These are phyloP conservation scores for Candida labiduridarum DNA, from an alignment of 1,139 yeast species.

Conservation along the genomic window DNA sequence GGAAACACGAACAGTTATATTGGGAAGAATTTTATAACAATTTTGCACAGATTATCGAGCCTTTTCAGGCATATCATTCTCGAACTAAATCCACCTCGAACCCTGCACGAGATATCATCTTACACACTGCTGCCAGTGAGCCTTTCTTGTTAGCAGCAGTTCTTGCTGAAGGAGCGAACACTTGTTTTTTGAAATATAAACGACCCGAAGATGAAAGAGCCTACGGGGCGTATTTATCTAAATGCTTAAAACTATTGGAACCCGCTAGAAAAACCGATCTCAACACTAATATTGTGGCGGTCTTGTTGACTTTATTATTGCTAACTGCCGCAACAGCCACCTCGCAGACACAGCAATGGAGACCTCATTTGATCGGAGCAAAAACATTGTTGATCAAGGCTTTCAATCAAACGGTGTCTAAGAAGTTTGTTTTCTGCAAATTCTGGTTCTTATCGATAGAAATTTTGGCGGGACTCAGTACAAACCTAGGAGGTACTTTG, in stretches of 20 bases:
- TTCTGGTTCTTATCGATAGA: conserved; percentile 67
- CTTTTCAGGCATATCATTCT: conserved; percentile 50
- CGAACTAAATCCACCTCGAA: conserved; percentile 25
- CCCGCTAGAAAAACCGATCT: conserved; percentile 32
- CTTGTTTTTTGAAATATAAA: conserved; percentile 34
- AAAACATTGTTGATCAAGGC: conserved; percentile 58
- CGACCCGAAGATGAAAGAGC: conserved; percentile 43
- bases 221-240: conserved; percentile 58
- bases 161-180: conserved; percentile 66
- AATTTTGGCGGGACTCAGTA: conserved; percentile 61
- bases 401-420: conserved; percentile 24
- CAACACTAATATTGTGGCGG: conserved; percentile 56
- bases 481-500: conserved; percentile 64
- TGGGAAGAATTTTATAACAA: conserved; percentile 54
- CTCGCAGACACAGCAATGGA: conserved; percentile 59
- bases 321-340: conserved; percentile 68
- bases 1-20: conserved; percentile 45
- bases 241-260: conserved; percentile 53
- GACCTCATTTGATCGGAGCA: conserved; percentile 69
- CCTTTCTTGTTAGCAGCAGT: conserved; percentile 62
- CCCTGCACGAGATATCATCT: conserved; percentile 60
- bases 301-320: conserved; percentile 59
- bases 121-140: conserved; percentile 56
- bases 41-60: conserved; percentile 55
- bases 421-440: conserved; percentile 56